Evolutionary conservation across 1,284 basidiomycete genomes (phyloP), one percentile per base, ranked within the genome.

Genomic region (Ganoderma lucidum): DNA sequence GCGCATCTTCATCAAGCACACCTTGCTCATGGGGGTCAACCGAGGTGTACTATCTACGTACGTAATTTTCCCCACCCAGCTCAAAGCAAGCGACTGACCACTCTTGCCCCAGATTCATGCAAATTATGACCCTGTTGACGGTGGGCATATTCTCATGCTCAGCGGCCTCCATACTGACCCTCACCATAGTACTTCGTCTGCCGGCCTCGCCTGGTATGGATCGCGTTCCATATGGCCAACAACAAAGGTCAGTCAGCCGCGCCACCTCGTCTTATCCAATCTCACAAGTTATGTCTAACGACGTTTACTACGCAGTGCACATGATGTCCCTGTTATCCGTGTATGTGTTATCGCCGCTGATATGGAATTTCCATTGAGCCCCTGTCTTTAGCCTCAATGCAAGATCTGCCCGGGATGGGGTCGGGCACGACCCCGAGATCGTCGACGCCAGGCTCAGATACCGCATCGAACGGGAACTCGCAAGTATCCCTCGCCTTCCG

Each of bases 381-480:
- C 37, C 32, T 66, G 19, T 28, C 17, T 39, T 35, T 5, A 28
- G 72, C 5, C 41, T 71, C 39, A 73, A 73, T 56, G 62, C 58
- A 53, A 63, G 64, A 44, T 66, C 55, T 4, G 41, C 64, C 15
- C 56, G 30, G 44, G 60, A 68, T 5, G 72, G 72, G 6, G 44
- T 65, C 6, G 72, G 64, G 0, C 68, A 66, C 30, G 72, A 73
- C 35, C 48, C 53, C 10, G 72, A 73, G 51, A 55, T 73, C 48
- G 62, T 69, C 14, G 72, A 73, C 55, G 72, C 72, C 2, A 62
- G 66, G 63, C 41, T 73, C 58, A 62, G 72, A 28, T 68, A 73
- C 41, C 70, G 72, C 28, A 28, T 73, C 5, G 63, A 73, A 30
- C 68, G 65, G 3, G 72, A 73, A 39, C 62, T 71, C 15, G 55